Evolutionary conservation across 2,329 filamentous ascomycete species (phyloP), one percentile per base, ranked within the genome.

Genomic region (Pyrenochaeta sp.): DNA sequence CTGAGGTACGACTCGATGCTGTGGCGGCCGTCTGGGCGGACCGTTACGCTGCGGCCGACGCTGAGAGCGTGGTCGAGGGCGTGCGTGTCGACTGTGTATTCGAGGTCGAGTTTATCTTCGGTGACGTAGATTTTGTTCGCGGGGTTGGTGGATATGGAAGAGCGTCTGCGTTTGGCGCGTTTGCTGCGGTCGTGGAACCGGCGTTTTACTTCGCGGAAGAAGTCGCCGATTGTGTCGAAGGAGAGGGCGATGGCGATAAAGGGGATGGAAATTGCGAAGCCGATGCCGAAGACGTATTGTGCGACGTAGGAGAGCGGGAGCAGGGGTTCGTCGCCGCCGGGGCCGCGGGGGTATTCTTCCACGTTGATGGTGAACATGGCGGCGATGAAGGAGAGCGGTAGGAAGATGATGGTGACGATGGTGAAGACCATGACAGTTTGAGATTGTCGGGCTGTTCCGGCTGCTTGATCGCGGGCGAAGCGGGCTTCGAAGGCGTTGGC

Each of bases 401-500:
- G 66, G 61, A 83, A 83, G 18, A 83, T 72, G 44, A 82, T 81
- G 0, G 81, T 83, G 3, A 82, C 80, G 31, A 83, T 77, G 3
- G 81, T 83, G 56, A 83, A 83, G 6, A 83, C 77, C 76, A 83
- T 79, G 48, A 83, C 77, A 0, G 78, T 82, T 42, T 79, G 79
- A 10, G 47, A 78, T 68, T 86, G 76, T 6, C 78, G 74, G 1
- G 82, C 81, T 0, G 84, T 84, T 1, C 81, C 80, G 3, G 81
- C 77, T 0, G 84, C 84, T 63, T 86, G 83, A 35, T 86, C 81
- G 13, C 80, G 73, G 0, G 80, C 78, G 38, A 81, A 86, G 3
- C 83, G 79, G 1, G 84, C 84, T 60, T 87, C 84, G 32, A 86
- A 80, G 0, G 82, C 83, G 66, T 87, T 87, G 51, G 83, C 83